These are phyloP conservation scores for Penicillium expansum DNA, from an alignment of 2,329 filamentous ascomycete species.

Conservation along the genomic window DNA sequence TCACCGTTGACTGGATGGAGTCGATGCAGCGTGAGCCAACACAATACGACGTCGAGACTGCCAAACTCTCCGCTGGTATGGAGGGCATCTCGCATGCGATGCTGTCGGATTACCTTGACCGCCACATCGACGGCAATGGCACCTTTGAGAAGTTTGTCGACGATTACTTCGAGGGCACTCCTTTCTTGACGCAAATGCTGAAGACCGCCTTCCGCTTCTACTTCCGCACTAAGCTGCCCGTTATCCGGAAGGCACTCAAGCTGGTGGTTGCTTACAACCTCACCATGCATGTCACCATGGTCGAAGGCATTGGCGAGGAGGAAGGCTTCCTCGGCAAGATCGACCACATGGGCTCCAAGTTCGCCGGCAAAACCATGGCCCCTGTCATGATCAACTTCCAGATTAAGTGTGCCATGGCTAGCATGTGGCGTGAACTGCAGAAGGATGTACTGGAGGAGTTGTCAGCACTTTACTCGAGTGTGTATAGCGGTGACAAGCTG, in stretches of 20 bases:
- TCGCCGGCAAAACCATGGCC: conserved; percentile 83
- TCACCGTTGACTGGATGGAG: conserved; percentile 92
- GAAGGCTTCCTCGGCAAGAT: conserved; percentile 77
- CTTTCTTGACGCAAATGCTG: conserved; percentile 91
- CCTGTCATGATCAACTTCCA: conserved; percentile 99
- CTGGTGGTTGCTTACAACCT: conserved; percentile 94
- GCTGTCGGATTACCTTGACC: conserved; percentile 88
- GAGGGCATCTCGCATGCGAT: conserved; percentile 79
- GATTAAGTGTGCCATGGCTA: conserved; percentile 94
- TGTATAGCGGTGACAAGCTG: conserved; percentile 93
- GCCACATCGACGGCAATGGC: conserved; percentile 85
- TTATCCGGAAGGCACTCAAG: conserved; percentile 93
- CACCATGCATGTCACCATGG: conserved; percentile 89
- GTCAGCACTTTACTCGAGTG: conserved; percentile 88
- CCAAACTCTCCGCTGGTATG: conserved; percentile 82
- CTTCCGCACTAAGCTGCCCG: conserved; percentile 78
- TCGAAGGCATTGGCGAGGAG: conserved; percentile 83
- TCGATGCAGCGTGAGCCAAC: conserved; percentile 70
- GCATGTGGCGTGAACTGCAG: conserved; percentile 97
- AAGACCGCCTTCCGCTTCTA: conserved; percentile 96
- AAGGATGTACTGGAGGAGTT: conserved; percentile 95
- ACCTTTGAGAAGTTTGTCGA: conserved; percentile 92
- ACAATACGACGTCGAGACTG: conserved; percentile 81
- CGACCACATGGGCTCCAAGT: conserved; percentile 80
- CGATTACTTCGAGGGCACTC: conserved; percentile 93